phyloP scores from a whole-genome alignment of 1,284 basidiomycete genomes.

The Acaromyces ingoldii region DNA sequence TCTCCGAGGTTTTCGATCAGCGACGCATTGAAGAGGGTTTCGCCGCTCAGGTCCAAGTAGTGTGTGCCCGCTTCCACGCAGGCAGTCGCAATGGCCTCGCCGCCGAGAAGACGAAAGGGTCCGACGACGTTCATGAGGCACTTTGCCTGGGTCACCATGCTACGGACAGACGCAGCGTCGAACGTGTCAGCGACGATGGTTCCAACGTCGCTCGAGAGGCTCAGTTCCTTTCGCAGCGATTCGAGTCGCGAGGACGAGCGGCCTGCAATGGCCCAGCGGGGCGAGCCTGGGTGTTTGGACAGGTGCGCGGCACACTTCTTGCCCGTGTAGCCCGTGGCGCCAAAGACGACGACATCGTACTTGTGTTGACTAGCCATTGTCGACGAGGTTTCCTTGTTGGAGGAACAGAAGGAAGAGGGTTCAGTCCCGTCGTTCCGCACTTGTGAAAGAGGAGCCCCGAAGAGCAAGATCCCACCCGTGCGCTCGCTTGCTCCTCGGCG shows the following conservation, averaged over 20 bases:
- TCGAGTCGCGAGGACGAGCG: not conserved
- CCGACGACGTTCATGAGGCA: slow-evolving; percentile 8
- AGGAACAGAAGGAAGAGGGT: too few species aligned
- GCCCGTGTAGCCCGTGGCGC: slow-evolving; percentile 9
- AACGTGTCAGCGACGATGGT: slow-evolving; percentile 1
- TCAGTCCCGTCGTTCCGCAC: too few species aligned
- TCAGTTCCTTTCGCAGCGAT: not conserved
- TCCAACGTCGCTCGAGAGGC: not conserved
- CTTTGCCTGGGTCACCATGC: slow-evolving; percentile 1
- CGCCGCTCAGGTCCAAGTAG: slow-evolving; percentile 9
- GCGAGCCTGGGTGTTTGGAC: not conserved
- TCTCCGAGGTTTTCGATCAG: slow-evolving; percentile 1
- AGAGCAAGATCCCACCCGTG: too few species aligned
- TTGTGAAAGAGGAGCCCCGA: too few species aligned
- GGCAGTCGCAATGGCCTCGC: not conserved
- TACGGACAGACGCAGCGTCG: not conserved
- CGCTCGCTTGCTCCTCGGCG: too few species aligned
- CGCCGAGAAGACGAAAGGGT: slow-evolving; percentile 5
- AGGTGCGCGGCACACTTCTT: slow-evolving; percentile 1
- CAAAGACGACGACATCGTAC: slow-evolving; percentile 1
- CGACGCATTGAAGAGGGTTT: slow-evolving; percentile 5
- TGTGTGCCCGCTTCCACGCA: slow-evolving; percentile 3
- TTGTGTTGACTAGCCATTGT: too few species aligned
- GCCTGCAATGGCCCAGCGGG: slow-evolving; percentile 10
- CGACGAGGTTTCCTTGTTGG: too few species aligned